Conservation (phyloP, 2,329 filamentous ascomycete species). For the Trichothecium sympodiale region DNA sequence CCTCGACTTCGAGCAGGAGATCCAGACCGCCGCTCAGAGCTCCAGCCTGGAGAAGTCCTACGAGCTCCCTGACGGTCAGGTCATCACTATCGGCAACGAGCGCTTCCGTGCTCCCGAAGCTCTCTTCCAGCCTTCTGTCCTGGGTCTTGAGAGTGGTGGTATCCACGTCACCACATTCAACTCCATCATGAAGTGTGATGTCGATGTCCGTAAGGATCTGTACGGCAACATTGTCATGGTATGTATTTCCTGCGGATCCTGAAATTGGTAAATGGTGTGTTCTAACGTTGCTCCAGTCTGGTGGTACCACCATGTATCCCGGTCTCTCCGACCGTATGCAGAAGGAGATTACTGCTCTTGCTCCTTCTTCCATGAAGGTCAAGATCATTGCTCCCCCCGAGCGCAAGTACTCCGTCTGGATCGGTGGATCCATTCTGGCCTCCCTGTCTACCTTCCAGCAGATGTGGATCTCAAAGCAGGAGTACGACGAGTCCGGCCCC, state of each 20-base stretch:
- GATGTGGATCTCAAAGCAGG: constrained; percentile 99
- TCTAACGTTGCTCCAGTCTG: constrained; percentile 57
- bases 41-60: constrained; percentile 99
- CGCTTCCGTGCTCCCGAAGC: constrained; percentile 99
- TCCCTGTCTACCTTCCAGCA: constrained; percentile 99
- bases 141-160: constrained; percentile 96
- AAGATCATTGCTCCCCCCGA: constrained; percentile 99
- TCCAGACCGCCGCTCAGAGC: constrained; percentile 98
- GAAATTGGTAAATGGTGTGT: background rate
- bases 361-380: constrained; percentile 99
- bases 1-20: constrained; percentile 99
- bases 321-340: constrained; percentile 99
- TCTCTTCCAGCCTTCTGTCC: constrained; percentile 96
- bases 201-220: constrained; percentile 99
- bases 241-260: constrained; percentile 26
- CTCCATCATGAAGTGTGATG: constrained; percentile 99
- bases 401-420: constrained; percentile 99
- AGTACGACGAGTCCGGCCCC: constrained; percentile 99
- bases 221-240: constrained; percentile 99
- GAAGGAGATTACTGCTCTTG: constrained; percentile 99
- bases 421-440: constrained; percentile 99
- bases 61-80: constrained; percentile 98
- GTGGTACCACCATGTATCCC: constrained; percentile 99
- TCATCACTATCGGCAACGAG: constrained; percentile 99
- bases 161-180: constrained; percentile 99